Base-by-base conservation (phyloP, 2,329 filamentous ascomycete genomes). In the Zasmidium cellare region DNA sequence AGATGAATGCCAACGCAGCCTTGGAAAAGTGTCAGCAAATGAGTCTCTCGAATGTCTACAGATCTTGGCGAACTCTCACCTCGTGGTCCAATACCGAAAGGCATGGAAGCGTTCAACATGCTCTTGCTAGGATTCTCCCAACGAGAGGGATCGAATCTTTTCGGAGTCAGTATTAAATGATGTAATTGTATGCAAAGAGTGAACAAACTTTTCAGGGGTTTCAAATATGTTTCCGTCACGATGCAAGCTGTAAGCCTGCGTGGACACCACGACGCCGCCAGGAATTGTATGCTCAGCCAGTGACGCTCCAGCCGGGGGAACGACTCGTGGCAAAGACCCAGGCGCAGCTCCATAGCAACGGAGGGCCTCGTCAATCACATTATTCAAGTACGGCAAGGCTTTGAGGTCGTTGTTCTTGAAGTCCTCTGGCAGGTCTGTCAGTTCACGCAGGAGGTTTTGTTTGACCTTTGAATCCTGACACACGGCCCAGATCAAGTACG, bases 271-370 rank as follows among this genome's bases (percentile, higher is more conserved):
- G 5, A 58, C 67, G 24, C 65, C 65, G 20, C 53, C 60, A 9
- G 69, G 69, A 6, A 72, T n/a, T 48, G 57, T 59, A 66, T 56
- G 63, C 63, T 11, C 56, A 59, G 9, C 52, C 59, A 1, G 70
- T 31, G 9, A 52, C 62, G 2, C 46, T 3, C 71, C 71, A n/a
- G 63, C 64, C 16, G 56, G 50, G 1, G 71, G 71, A 0, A 68
- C 65, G 1, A 62, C 54, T 3, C 71, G 59, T 6, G 70, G 70
- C 1, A 73, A 59, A 5, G 59, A 64, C n/a, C 65, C 68, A 2
- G 71, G 71, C 7, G 66, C 70, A 25, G 70, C 71, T 20, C 67
- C 67, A 51, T 72, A 72, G 9, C 73, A 57, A 9, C 71, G 65
- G 3, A 73, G 58, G 2, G 68, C 66, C 58, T 73, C 71, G 31